Conservation (phyloP, 169 alveolate genomes). For the Toxoplasma gondii region DNA sequence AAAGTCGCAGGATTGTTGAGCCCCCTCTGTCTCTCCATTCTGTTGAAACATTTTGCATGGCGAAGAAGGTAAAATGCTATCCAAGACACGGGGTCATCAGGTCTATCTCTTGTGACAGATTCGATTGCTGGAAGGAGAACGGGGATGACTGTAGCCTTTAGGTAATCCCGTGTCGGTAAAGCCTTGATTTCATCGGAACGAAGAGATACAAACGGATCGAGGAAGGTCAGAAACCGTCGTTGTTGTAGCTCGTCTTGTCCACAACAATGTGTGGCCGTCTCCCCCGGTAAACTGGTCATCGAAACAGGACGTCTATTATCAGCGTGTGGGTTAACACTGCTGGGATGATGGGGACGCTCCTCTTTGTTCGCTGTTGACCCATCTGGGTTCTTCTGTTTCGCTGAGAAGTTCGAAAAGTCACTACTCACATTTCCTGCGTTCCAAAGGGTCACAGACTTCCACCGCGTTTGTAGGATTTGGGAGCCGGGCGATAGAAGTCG, state of each 20-base stretch:
- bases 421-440: not conserved
- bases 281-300: not conserved
- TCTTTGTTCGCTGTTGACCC: not conserved
- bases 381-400: not conserved
- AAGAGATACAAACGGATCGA: not conserved
- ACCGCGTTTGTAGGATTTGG: not conserved
- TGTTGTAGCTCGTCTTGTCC: too few relatives aligned
- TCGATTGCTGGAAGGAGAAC: constrained; percentile 67
- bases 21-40: not conserved
- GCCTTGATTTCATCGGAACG: constrained; percentile 30
- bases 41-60: constrained; percentile 46
- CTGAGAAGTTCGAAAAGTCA: not conserved
- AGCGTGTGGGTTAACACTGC: not conserved
- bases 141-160: constrained; percentile 60
- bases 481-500: not conserved
- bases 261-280: not conserved
- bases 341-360: not conserved
- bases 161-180: constrained; percentile 35
- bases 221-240: not conserved
- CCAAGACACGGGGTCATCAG: constrained; percentile 63
- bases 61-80: constrained; percentile 67
- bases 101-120: constrained; percentile 41
- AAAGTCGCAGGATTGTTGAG: not conserved
- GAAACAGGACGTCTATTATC: not conserved
- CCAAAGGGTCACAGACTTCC: not conserved